Evolutionary conservation across 2,329 filamentous ascomycete species (phyloP).

Genomic region (Acarospora socialis): DNA sequence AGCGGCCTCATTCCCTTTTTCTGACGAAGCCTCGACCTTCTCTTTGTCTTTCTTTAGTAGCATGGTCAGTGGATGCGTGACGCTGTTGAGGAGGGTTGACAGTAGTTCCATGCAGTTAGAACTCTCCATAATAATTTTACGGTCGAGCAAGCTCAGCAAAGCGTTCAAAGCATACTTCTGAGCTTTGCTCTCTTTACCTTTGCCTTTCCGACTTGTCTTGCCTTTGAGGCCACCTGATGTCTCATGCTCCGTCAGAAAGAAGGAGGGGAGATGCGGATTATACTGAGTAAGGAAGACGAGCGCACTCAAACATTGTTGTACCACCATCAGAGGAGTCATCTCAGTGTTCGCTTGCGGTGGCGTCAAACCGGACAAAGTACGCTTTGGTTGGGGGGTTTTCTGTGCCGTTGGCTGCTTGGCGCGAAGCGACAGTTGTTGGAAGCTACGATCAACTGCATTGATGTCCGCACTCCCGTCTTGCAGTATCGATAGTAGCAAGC

Average conservation of each 20-base stretch:
- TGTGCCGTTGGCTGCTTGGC: constrained; percentile 66
- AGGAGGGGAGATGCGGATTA: constrained; percentile 73
- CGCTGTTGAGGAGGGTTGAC: constrained; percentile 70
- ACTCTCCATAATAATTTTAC: constrained; percentile 92
- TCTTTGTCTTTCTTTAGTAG: constrained; percentile 70
- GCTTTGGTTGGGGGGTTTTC: constrained; percentile 75
- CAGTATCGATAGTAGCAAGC: constrained; percentile 78
- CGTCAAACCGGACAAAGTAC: constrained; percentile 49
- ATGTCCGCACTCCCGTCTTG: constrained; percentile 92
- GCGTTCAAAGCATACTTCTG: constrained; percentile 88
- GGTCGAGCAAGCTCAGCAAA: constrained; percentile 71
- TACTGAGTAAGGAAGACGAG: constrained; percentile 71
- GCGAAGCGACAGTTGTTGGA: constrained; percentile 79
- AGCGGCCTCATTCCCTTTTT: constrained; percentile 18
- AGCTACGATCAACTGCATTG: constrained; percentile 86
- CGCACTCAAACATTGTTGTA: constrained; percentile 84
- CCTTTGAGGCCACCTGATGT: constrained; percentile 63
- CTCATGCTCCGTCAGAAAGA: constrained; percentile 93
- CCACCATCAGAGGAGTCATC: constrained; percentile 83
- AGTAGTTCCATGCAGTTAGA: constrained; percentile 93
- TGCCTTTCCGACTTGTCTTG: constrained; percentile 66
- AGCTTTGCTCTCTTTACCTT: constrained; percentile 69
- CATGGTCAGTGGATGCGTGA: constrained; percentile 72
- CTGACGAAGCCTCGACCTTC: constrained; percentile 21
- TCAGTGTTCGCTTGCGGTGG: constrained; percentile 54